phyloP scores from a whole-genome alignment of 768 basidiomycete genomes.

The Chalciporus chontae region DNA sequence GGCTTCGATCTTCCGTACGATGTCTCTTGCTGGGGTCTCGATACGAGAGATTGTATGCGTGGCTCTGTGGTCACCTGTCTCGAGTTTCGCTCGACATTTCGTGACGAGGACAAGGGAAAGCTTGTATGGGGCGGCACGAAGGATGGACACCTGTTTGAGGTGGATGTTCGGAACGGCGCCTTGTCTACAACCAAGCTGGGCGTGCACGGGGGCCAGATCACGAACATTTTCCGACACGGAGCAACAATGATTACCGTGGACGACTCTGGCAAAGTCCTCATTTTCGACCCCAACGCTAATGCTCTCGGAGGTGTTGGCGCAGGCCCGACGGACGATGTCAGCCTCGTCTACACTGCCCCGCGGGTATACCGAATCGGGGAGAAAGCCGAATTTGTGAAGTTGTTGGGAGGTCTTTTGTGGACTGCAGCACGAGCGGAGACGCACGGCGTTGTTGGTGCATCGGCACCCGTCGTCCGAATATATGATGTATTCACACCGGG shows the following conservation, averaged over 20 bases:
- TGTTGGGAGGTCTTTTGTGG: constrained; percentile 81
- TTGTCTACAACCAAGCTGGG: constrained; percentile 56
- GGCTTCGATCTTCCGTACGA: constrained; percentile 58
- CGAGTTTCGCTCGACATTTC: constrained; percentile 62
- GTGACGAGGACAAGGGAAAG: constrained; percentile 49
- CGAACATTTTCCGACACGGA: constrained; percentile 70
- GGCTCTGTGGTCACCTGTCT: constrained; percentile 72
- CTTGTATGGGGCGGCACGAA: constrained; percentile 87
- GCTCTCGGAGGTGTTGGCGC: constrained; percentile 8
- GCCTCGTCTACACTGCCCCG: constrained; percentile 46
- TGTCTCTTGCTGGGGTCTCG: constrained; percentile 45
- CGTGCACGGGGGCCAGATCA: constrained; percentile 65
- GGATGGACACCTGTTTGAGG: constrained; percentile 82
- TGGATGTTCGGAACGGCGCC: constrained; percentile 63
- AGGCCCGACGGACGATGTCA: constrained; percentile 37
- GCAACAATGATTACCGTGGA: constrained; percentile 77
- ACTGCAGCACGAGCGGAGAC: constrained; percentile 60
- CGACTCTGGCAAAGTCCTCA: constrained; percentile 77
- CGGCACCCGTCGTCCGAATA: constrained; percentile 72
- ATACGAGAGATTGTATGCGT: constrained; percentile 63
- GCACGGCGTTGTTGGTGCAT: constrained; percentile 38
- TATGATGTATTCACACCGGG: constrained; percentile 72
- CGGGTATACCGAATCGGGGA: constrained; percentile 70
- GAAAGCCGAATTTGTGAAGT: constrained; percentile 73
- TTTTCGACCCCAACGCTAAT: constrained; percentile 54